Percentiles rank a stretch among this genome's conserved stretches.
These are phyloP conservation scores for Cardamine occulta DNA, from an alignment of 345 rosid species.

Conservation along the genomic window DNA sequence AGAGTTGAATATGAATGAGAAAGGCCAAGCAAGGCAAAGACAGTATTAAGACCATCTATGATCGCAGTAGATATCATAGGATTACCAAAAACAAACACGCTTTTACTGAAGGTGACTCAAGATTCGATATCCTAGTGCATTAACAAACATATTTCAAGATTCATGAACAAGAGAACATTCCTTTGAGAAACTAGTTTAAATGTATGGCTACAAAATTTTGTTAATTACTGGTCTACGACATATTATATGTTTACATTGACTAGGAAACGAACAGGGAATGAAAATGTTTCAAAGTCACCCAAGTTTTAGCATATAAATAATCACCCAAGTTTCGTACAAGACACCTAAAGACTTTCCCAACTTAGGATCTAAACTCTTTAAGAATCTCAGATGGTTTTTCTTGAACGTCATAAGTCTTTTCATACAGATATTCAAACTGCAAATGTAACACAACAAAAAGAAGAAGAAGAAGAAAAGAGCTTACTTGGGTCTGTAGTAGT, in stretches of 20 bases:
- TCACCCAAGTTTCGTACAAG: background rate
- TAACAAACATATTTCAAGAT: background rate
- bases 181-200: background rate
- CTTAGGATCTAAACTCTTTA: too few species aligned
- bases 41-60: slow-evolving; percentile 1
- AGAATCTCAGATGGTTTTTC: background rate
- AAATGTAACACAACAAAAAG: background rate
- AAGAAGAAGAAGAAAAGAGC: slow-evolving; percentile 25
- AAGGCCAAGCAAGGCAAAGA: background rate
- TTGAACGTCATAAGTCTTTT: background rate
- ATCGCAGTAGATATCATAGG: background rate
- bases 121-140: background rate
- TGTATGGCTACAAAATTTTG: background rate
- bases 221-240: background rate
- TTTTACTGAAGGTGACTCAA: background rate
- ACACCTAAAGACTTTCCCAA: too few species aligned
- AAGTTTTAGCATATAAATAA: background rate
- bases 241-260: background rate
- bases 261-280: background rate
- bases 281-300: background rate
- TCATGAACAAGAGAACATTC: slow-evolving; percentile 16
- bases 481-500: slow-evolving; percentile 97
- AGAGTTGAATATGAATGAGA: slow-evolving; percentile 9
- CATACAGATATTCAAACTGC: slow-evolving; percentile 1
- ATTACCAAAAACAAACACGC: background rate